Evolutionary conservation across 2,329 filamentous ascomycete genomes (phyloP).

Genomic region (Aureobasidium namibiae): DNA sequence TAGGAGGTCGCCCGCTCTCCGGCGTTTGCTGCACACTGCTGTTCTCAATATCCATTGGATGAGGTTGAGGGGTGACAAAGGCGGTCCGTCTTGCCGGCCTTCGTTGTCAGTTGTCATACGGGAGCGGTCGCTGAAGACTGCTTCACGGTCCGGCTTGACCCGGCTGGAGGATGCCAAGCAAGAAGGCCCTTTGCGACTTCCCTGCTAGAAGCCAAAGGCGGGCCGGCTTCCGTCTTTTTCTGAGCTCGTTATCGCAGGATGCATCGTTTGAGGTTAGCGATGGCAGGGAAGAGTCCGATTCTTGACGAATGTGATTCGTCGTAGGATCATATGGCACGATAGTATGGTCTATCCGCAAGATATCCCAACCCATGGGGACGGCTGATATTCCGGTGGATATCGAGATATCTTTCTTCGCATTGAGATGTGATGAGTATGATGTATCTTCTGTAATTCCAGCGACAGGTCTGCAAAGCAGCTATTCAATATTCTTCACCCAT

Average conservation of each 20-base stretch:
- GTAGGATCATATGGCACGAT: not conserved
- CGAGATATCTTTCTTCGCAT: not conserved
- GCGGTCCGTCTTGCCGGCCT: not conserved
- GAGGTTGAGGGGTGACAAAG: not conserved
- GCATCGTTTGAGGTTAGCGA: not conserved
- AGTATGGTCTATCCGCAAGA: not conserved
- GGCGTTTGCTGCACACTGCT: constrained; percentile 6
- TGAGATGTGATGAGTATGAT: not conserved
- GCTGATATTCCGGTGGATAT: not conserved
- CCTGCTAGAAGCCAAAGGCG: not conserved
- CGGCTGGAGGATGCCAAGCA: not conserved
- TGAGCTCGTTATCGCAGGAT: not conserved
- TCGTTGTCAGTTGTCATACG: not conserved
- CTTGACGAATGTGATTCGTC: not conserved
- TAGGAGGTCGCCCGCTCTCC: constrained; percentile 1
- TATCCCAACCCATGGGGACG: not conserved
- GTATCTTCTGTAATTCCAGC: not conserved
- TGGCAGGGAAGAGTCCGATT: not conserved
- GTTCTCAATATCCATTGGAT: constrained; percentile 7
- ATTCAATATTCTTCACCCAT: not conserved
- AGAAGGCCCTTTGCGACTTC: not conserved
- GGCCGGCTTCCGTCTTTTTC: not conserved
- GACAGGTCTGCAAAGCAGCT: not conserved
- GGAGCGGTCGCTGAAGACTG: not conserved
- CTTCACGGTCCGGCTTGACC: not conserved